Evolutionary conservation across 306 rosid genomes (phyloP).

Genomic region (Pyrus communis): DNA sequence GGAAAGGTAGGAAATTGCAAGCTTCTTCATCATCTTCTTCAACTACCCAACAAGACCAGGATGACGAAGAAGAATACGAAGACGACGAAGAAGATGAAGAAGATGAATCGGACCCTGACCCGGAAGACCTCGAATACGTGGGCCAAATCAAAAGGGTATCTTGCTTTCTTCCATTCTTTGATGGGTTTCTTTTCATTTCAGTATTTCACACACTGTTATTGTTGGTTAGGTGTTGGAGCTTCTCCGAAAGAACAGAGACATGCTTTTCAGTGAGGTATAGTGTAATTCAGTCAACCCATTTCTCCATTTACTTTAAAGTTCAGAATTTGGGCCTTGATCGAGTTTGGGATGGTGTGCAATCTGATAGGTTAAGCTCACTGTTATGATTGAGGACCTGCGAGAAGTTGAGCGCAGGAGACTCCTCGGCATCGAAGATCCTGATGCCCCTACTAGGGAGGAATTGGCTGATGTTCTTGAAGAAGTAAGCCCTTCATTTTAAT

Average conservation of each 20-base stretch:
- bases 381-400: constrained; percentile 91
- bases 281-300: background rate
- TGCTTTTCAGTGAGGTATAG: constrained; percentile 78
- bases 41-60: constrained; percentile 16
- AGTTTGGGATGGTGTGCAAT: background rate
- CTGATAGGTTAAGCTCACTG: constrained; percentile 68
- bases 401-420: constrained; percentile 81
- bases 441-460: constrained; percentile 80
- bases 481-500: constrained; percentile 29
- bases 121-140: constrained; percentile 58
- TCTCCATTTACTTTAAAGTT: background rate
- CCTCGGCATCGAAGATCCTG: constrained; percentile 84
- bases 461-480: constrained; percentile 70
- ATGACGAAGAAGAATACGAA: background rate
- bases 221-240: constrained; percentile 65
- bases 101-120: constrained; percentile 20
- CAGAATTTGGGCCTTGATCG: background rate
- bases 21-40: constrained; percentile 9
- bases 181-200: background rate
- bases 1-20: background rate
- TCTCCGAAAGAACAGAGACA: constrained; percentile 77
- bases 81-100: background rate
- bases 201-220: background rate
- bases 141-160: constrained; percentile 57
- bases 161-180: background rate